Evolutionary conservation across 176 grass and related monocot species (phyloP).

Genomic region (Canna indica): DNA sequence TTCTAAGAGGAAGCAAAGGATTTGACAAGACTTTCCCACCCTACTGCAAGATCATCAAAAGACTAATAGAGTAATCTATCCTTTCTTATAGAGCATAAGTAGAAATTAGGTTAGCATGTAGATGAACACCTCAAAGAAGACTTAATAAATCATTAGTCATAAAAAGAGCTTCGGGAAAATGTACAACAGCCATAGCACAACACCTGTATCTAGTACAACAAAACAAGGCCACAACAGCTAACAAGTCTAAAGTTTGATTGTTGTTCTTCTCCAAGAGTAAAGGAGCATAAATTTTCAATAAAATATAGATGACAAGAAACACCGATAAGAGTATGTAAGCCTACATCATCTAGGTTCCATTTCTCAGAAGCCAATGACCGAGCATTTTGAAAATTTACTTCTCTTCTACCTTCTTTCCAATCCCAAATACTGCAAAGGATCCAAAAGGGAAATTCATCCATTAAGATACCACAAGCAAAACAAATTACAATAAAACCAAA

Average conservation of each 20-base stretch:
- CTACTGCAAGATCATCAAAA: no score
- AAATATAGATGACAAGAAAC: background rate
- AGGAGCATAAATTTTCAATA: background rate
- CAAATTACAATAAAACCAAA: background rate
- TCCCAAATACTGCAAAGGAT: conserved; percentile 56
- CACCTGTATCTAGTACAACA: background rate
- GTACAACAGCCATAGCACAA: no score
- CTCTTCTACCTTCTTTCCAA: conserved; percentile 60
- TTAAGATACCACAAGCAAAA: background rate
- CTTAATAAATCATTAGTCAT: no score
- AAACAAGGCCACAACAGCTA: background rate
- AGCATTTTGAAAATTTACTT: conserved; percentile 61
- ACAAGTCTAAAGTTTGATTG: background rate
- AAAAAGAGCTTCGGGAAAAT: no score
- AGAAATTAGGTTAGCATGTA: background rate
- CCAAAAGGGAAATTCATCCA: conserved; percentile 11
- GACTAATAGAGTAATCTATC: no score
- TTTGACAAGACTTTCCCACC: no score
- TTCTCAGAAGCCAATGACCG: conserved; percentile 58
- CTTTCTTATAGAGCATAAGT: no score
- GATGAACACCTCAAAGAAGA: background rate
- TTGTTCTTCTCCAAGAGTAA: background rate
- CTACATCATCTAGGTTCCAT: conserved; percentile 73
- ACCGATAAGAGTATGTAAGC: conserved; percentile 12
- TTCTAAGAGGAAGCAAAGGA: no score